phyloP scores from a whole-genome alignment of 2,329 filamentous ascomycete species.

The Rutstroemia sp. region DNA sequence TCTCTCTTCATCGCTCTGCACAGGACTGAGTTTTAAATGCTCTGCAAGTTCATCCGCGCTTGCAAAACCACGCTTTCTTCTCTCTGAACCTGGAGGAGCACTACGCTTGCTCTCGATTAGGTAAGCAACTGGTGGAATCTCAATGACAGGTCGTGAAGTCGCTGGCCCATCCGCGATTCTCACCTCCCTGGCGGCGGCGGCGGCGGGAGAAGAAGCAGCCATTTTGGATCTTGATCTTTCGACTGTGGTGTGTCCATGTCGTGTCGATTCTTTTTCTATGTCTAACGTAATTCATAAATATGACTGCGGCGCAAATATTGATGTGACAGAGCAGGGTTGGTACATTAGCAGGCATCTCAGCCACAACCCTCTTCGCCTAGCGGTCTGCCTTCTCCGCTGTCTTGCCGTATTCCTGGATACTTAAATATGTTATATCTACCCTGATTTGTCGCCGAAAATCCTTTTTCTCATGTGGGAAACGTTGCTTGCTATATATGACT shows the following conservation, averaged over 20 bases:
- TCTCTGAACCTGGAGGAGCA: too few relatives aligned
- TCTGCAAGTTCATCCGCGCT: background rate
- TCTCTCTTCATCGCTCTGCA: background rate
- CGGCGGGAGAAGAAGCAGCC: background rate
- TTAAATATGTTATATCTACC: too few relatives aligned
- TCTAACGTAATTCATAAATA: too few relatives aligned
- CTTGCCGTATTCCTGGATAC: too few relatives aligned
- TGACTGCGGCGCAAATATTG: too few relatives aligned
- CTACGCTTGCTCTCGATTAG: background rate
- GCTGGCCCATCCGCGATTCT: background rate
- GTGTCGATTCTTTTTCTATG: background rate
- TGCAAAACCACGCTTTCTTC: background rate
- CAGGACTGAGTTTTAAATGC: background rate
- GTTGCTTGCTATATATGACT: too few relatives aligned
- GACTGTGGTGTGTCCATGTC: background rate
- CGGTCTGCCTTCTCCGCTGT: too few relatives aligned
- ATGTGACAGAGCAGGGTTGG: too few relatives aligned
- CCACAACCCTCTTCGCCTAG: too few relatives aligned
- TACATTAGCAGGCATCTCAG: too few relatives aligned
- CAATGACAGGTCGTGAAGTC: background rate
- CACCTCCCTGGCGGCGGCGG: background rate
- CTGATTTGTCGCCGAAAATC: too few relatives aligned
- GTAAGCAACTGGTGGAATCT: background rate
- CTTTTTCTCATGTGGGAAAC: too few relatives aligned
- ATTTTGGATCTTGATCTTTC: background rate